phyloP scores from a whole-genome alignment of 2,329 filamentous ascomycete genomes.

The Trichoderma arundinaceum region DNA sequence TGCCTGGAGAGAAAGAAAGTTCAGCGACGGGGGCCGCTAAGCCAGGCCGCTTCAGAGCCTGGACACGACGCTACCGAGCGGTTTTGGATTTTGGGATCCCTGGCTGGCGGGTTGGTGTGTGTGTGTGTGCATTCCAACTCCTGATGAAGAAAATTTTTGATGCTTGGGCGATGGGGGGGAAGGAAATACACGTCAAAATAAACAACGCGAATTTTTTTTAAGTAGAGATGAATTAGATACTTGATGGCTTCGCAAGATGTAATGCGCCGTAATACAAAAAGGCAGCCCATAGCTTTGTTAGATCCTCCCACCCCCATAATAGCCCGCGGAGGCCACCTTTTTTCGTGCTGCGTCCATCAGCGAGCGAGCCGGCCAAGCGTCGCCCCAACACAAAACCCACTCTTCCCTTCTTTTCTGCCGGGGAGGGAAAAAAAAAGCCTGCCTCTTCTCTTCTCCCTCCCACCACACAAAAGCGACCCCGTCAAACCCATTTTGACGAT shows the following conservation, averaged over 20 bases:
- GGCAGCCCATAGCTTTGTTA: no score
- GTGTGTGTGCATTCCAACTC: no score
- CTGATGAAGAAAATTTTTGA: background rate
- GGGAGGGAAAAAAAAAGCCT: conserved; percentile 31
- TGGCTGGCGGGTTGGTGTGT: background rate
- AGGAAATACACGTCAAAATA: no score
- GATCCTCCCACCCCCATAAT: no score
- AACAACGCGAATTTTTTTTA: no score
- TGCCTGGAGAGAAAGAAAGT: conserved; percentile 9
- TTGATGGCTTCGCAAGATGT: no score
- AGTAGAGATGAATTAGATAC: no score
- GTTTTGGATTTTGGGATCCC: background rate
- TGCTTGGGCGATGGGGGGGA: no score
- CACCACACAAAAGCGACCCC: conserved; percentile 22
- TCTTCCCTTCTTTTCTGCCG: conserved; percentile 29
- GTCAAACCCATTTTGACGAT: conserved; percentile 10
- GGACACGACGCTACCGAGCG: background rate
- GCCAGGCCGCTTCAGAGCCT: background rate
- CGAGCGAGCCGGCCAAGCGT: conserved; percentile 28
- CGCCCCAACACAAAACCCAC: conserved; percentile 31
- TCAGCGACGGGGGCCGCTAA: conserved; percentile 20
- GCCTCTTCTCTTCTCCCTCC: conserved; percentile 28
- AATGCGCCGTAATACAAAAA: background rate
- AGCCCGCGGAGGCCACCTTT: background rate
- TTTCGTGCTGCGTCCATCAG: conserved; percentile 13